Evolutionary conservation across 2,329 filamentous ascomycete genomes (phyloP), one percentile per base, ranked within the genome.

Genomic region (Polytolypa hystricis): DNA sequence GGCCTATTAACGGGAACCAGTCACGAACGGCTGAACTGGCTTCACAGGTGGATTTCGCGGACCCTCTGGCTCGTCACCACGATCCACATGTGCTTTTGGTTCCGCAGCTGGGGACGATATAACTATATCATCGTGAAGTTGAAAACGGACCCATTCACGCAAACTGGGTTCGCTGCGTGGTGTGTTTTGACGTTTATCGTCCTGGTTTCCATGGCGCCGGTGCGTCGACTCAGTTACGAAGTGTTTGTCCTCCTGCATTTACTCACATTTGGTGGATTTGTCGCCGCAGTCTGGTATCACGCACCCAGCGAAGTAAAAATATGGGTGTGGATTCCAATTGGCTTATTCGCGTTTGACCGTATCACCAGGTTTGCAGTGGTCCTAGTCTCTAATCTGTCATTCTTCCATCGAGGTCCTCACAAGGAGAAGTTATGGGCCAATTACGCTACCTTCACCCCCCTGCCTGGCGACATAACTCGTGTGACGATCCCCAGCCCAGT

Each of bases 401-500:
- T 67, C 5, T 60, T 66, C 29, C 61, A 66, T 41, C 46, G 47
- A 2, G 10, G 19, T 20, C 4, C 14, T 5, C 4, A n/a, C 47
- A 35, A 23, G 20, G 21, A n/a, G 42, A 18, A 32, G 47, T 31
- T 60, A 4, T 61, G 64, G 53, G 50, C 58, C 3, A 65, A 65
- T 45, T 55, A 53, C 20, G 66, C 67, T 1, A 59, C 54, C 3
- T 62, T 71, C 39, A 60, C 65, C 2, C 57, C 72, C 11, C 55
- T 79, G 2, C 60, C 73, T 1, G 68, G 70, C 30, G 61, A 70
- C 32, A 65, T 73, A 18, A 77, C 74, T 3, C 66, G 67, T 6
- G 62, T 81, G 41, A 71, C 68, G 1, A 68, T 80, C 30, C 49
- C 59, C 2, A 64, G 73, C 15, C 71, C 71, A 1, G 66, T 69